Conservation (phyloP, 768 basidiomycete species). For the Lactifluus hygrophoroides region DNA sequence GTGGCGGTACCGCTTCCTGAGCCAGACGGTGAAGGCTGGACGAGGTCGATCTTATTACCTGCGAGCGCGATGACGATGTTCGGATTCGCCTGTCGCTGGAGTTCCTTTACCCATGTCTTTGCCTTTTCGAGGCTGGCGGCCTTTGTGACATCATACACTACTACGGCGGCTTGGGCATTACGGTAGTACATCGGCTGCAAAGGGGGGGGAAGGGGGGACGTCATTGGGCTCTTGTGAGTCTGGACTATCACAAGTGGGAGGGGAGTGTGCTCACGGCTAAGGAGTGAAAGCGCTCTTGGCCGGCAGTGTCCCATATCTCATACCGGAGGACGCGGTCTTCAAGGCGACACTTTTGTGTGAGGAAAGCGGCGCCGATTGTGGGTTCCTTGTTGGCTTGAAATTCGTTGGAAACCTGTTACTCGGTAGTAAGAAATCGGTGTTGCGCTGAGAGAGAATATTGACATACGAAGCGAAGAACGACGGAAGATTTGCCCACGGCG, state of each 20-base stretch:
- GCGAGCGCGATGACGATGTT: constrained; percentile 98
- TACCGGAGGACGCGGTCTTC: constrained; percentile 91
- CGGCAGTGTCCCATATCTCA: constrained; percentile 97
- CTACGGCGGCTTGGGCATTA: constrained; percentile 95
- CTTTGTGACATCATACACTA: constrained; percentile 97
- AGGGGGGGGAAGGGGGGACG: constrained; percentile 6
- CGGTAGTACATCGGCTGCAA: constrained; percentile 99
- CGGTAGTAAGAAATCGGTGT: not conserved
- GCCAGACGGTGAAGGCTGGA: constrained; percentile 53
- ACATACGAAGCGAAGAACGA: constrained; percentile 91
- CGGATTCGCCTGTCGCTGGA: constrained; percentile 97
- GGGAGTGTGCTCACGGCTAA: constrained; percentile 60
- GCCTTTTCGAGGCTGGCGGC: constrained; percentile 94
- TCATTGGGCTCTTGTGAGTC: not conserved
- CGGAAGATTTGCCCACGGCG: constrained; percentile 97
- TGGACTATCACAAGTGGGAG: not conserved
- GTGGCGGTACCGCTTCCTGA: constrained; percentile 37
- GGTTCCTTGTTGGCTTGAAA: constrained; percentile 99
- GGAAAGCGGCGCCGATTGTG: constrained; percentile 93
- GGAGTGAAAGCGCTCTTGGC: constrained; percentile 95
- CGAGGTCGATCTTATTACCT: constrained; percentile 94
- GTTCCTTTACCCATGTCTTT: constrained; percentile 99
- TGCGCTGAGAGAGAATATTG: constrained; percentile 13
- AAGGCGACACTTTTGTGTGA: constrained; percentile 90
- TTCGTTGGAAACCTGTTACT: constrained; percentile 78